These are phyloP conservation scores for Iodosphaeria phyllophila DNA, from an alignment of 2,329 filamentous ascomycete species.

Conservation along the genomic window DNA sequence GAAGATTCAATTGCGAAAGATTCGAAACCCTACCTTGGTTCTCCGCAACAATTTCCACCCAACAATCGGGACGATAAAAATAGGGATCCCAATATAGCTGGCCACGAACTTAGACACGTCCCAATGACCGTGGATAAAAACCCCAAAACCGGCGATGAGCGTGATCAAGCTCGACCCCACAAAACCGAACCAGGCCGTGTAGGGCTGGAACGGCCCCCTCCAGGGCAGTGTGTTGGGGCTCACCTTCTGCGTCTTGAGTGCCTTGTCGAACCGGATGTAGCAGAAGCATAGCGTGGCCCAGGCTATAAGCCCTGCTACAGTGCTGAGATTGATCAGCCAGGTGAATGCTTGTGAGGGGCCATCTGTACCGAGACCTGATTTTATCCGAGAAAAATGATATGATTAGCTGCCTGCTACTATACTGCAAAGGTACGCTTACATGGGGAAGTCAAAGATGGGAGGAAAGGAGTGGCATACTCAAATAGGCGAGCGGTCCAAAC, in stretches of 20 bases:
- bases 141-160: conserved; percentile 10
- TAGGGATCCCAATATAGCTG: conserved; percentile 20
- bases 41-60: conserved; percentile 19
- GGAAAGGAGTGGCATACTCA: conserved; percentile 8
- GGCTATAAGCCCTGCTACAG: conserved; percentile 4
- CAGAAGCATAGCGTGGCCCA: conserved; percentile 5
- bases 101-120: conserved; percentile 16
- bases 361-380: conserved; percentile 3
- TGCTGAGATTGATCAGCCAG: conserved; percentile 4
- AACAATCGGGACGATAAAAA: conserved; percentile 20
- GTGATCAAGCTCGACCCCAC: conserved; percentile 6
- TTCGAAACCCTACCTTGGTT: conserved; percentile 15
- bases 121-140: conserved; percentile 9
- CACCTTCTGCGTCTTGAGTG: conserved; percentile 3
- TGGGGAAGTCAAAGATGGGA: neutral
- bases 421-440: neutral
- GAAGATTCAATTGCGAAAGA: neutral
- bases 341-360: conserved; percentile 7
- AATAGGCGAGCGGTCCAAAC: conserved; percentile 21
- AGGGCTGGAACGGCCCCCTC: conserved; percentile 4
- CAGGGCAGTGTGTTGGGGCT: conserved; percentile 3
- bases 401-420: no score
- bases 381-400: no score
- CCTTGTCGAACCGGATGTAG: conserved; percentile 4
- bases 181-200: conserved; percentile 4